Evolutionary conservation across 2,329 filamentous ascomycete genomes (phyloP).

Genomic region (Penicillium sp.): DNA sequence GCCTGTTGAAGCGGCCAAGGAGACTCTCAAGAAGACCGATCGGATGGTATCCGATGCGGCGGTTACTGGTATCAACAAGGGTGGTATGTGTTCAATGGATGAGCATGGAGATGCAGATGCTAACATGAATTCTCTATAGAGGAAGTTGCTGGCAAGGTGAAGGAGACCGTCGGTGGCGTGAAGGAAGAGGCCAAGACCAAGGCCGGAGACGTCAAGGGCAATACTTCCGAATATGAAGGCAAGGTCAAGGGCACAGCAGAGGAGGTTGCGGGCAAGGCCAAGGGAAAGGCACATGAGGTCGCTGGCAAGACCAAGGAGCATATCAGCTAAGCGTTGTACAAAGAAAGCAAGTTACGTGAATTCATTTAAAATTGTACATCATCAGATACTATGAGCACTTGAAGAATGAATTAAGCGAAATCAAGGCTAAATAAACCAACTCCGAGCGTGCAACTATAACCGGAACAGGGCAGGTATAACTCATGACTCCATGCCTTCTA

Average conservation of each 20-base stretch:
- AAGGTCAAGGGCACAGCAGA: slow-evolving; percentile 38
- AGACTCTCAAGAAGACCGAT: slow-evolving; percentile 59
- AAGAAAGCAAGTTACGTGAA: not conserved
- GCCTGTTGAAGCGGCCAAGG: slow-evolving; percentile 56
- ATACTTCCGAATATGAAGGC: slow-evolving; percentile 29
- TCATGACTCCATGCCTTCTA: slow-evolving; percentile 31
- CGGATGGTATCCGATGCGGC: slow-evolving; percentile 55
- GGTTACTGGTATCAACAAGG: slow-evolving; percentile 63
- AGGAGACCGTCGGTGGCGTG: slow-evolving; percentile 43
- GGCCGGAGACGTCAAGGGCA: slow-evolving; percentile 29
- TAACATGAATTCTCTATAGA: slow-evolving; percentile 40
- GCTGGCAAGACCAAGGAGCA: slow-evolving; percentile 28
- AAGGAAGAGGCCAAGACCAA: slow-evolving; percentile 49
- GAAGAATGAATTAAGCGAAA: not conserved
- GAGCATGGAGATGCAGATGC: not conserved
- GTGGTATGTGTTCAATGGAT: slow-evolving; percentile 48
- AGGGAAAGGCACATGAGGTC: slow-evolving; percentile 28
- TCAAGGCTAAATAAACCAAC: not conserved
- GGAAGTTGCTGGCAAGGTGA: slow-evolving; percentile 48
- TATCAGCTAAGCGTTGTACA: not conserved
- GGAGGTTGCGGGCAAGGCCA: slow-evolving; percentile 28
- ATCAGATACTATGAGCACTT: not conserved
- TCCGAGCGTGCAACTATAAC: not conserved
- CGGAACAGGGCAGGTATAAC: not conserved
- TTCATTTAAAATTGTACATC: not conserved